Evolutionary conservation across 1,284 basidiomycete species (phyloP).

Genomic region (Cerrena zonata): DNA sequence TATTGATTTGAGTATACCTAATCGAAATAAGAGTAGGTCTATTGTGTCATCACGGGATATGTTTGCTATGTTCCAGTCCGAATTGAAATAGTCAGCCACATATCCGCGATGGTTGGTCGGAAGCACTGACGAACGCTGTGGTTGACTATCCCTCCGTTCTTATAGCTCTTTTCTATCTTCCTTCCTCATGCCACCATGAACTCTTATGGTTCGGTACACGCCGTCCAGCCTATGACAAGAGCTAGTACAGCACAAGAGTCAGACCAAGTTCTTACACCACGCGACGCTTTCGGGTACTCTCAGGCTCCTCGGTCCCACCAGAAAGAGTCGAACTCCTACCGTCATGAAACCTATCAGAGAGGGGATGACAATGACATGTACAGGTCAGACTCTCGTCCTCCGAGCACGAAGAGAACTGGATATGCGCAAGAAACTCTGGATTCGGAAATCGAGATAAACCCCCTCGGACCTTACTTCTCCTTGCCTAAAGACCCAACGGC

Average conservation of each 20-base stretch:
- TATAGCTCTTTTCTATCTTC: too few species aligned
- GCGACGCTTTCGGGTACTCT: not conserved
- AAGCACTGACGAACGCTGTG: not conserved
- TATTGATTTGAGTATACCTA: too few species aligned
- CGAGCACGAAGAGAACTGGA: not conserved
- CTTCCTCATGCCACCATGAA: not conserved
- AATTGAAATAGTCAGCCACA: too few species aligned
- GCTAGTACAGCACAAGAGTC: conserved; percentile 2
- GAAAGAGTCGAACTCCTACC: not conserved
- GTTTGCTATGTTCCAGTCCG: too few species aligned
- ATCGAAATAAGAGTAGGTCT: too few species aligned
- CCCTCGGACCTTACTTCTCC: conserved; percentile 26
- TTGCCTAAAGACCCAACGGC: conserved; percentile 12
- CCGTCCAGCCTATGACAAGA: conserved; percentile 5
- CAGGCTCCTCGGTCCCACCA: too few species aligned
- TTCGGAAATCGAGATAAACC: conserved; percentile 8
- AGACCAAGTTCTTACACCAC: conserved; percentile 1
- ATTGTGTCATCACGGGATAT: too few species aligned
- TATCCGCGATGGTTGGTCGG: not conserved
- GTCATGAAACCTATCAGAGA: not conserved
- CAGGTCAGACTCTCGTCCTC: not conserved
- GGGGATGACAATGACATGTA: not conserved
- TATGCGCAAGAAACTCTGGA: not conserved
- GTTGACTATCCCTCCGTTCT: too few species aligned
- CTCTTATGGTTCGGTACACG: not conserved